Conservation (phyloP, 106 monocot genomes). For the Apostasia ramifera region DNA sequence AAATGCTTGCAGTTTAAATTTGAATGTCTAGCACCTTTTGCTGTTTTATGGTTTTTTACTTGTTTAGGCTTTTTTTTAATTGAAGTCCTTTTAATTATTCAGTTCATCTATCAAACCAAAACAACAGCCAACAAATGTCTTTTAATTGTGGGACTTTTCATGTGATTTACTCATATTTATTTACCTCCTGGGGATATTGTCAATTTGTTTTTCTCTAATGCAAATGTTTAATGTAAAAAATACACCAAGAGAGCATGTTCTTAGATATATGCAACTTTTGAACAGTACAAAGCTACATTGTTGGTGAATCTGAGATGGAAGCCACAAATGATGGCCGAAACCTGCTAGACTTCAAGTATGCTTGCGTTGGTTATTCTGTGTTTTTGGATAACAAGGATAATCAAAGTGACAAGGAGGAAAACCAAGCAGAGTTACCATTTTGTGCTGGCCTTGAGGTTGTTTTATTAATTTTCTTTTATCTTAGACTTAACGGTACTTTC, state of each 20-base stretch:
- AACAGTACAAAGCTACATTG: slow-evolving; percentile 30
- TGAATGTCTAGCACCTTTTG: no score
- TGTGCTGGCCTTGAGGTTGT: slow-evolving; percentile 53
- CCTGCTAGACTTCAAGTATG: slow-evolving; percentile 39
- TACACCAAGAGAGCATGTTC: no score
- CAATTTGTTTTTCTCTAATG: no score
- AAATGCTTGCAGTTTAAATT: no score
- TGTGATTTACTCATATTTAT: background rate
- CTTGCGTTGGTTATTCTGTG: slow-evolving; percentile 45
- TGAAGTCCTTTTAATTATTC: no score
- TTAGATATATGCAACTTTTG: slow-evolving; percentile 2
- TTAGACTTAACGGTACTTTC: background rate
- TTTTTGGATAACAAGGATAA: slow-evolving; percentile 36
- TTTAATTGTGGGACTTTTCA: background rate
- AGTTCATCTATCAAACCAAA: no score
- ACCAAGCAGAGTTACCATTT: slow-evolving; percentile 38
- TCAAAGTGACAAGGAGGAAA: slow-evolving; percentile 19
- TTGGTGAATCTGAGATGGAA: slow-evolving; percentile 52
- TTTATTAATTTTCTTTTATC: background rate
- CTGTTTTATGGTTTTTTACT: no score
- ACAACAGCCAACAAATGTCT: no score
- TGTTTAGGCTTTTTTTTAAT: no score
- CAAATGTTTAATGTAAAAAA: no score
- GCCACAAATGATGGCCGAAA: slow-evolving; percentile 28
- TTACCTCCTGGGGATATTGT: background rate